Conservation (phyloP, 2,329 filamentous ascomycete species). For the Colletotrichum limetticola region DNA sequence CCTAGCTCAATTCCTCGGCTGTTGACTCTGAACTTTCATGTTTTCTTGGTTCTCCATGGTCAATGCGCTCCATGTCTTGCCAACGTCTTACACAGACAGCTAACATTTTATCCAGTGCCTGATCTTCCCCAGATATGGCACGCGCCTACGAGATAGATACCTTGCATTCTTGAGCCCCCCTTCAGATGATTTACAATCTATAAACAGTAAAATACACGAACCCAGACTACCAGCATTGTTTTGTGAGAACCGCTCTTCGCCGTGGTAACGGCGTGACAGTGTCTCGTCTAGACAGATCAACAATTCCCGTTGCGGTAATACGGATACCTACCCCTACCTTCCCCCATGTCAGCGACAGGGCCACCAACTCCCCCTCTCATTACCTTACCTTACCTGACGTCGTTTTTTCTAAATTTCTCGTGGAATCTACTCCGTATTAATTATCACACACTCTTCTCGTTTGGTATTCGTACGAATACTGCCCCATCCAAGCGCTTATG, state of each 20-base stretch:
- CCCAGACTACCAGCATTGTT: background rate
- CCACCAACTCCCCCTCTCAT: conserved; percentile 25
- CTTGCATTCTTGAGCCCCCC: background rate
- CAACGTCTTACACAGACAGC: background rate
- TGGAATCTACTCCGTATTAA: background rate
- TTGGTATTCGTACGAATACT: background rate
- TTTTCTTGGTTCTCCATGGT: background rate
- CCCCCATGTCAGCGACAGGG: conserved; percentile 20
- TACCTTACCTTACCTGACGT: background rate
- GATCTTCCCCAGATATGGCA: background rate
- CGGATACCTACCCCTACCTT: conserved; percentile 30
- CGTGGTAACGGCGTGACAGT: conserved; percentile 28
- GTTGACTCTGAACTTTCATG: no score
- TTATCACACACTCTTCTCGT: background rate
- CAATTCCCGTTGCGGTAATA: conserved; percentile 11
- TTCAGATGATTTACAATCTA: background rate
- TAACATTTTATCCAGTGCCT: background rate
- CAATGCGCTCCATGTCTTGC: background rate
- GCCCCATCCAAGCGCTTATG: background rate
- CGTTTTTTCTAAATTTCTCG: background rate
- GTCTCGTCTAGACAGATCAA: conserved; percentile 29
- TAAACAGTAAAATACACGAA: no score
- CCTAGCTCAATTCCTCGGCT: background rate
- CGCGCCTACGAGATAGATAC: background rate
- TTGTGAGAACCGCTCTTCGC: background rate